Conservation (phyloP, 345 rosid species). For the Gossypium raimondii region DNA sequence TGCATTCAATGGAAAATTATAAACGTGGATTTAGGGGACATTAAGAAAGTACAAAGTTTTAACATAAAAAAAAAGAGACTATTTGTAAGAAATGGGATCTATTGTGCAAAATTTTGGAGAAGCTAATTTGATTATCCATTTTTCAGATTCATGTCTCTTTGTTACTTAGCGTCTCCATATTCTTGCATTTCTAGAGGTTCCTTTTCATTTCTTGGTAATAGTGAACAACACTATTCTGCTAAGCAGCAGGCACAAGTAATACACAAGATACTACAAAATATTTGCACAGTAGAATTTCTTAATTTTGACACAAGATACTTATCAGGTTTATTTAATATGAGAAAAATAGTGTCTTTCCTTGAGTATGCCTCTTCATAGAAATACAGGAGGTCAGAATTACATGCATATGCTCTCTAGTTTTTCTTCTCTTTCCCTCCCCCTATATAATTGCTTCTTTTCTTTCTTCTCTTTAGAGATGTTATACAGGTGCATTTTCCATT, state of each 20-base stretch:
- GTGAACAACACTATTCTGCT: not conserved
- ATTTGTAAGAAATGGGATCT: not conserved
- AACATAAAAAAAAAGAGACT: not conserved
- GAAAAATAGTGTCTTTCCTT: not conserved
- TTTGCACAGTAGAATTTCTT: not conserved
- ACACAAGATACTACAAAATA: not conserved
- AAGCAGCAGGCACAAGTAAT: not conserved
- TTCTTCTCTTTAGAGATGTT: not conserved
- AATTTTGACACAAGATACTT: not conserved
- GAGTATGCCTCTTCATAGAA: not conserved
- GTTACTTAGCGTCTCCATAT: not conserved
- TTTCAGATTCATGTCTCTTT: not conserved
- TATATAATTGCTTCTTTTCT: not conserved
- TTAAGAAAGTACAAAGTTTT: not conserved
- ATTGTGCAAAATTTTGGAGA: not conserved
- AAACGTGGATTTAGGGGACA: not conserved
- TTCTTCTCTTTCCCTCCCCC: not conserved
- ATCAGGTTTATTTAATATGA: not conserved
- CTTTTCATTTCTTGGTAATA: not conserved
- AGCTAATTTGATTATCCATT: not conserved
- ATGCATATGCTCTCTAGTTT: not conserved
- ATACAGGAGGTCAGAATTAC: not conserved
- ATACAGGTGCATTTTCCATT: not conserved
- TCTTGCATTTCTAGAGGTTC: not conserved
- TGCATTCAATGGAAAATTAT: not conserved